Evolutionary conservation across 805 yeast genomes (phyloP), one percentile per base, ranked within the genome.

Genomic region (Starmerella lactis-condensi): DNA sequence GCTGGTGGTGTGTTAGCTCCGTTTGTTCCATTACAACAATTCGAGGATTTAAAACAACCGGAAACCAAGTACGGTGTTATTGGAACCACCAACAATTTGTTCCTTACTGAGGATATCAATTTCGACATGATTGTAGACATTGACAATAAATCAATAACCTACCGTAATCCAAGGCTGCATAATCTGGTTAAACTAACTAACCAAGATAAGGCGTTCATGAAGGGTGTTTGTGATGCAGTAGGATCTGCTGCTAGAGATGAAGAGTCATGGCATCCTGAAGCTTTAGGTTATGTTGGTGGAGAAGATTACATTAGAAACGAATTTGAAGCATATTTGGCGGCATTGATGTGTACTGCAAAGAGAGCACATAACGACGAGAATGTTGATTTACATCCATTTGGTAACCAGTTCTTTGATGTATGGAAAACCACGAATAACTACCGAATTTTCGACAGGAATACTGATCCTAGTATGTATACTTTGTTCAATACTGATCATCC

Each of bases 21-120:
- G 2, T 89, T 85, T 54, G 63, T 83, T n/a, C 92, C 96, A 0
- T 57, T 89, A 33, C 98, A 85, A 51, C 96, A 85, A 48, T 57
- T 85, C 34, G 76, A 75, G 31, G 82, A 76, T 42, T 58, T 89
- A 31, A 60, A 58, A 20, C 62, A 65, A 14, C 56, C 59, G 1
- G 65, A 62, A 30, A 65, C 83, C 0, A 57, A 63, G 22, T 70
- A 71, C 48, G 89, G 69, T 42, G 56, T 78, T 47, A 65, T 79
- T 29, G 98, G 98, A 1, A 73, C 91, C 25, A 82, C 95, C 4
- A 89, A 89, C 54, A 71, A 83, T 24, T 57, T 89, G 24, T 58
- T 89, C 25, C 55, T 76, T 28, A 74, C 72, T 44, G 79, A 72
- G 39, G 69, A 69, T 35, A 47, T 56, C 1, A 65, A 62, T 31